Evolutionary conservation across 148 eudicot species (phyloP), one percentile per base, ranked within the genome.

Genomic region (Diospyros lotus): DNA sequence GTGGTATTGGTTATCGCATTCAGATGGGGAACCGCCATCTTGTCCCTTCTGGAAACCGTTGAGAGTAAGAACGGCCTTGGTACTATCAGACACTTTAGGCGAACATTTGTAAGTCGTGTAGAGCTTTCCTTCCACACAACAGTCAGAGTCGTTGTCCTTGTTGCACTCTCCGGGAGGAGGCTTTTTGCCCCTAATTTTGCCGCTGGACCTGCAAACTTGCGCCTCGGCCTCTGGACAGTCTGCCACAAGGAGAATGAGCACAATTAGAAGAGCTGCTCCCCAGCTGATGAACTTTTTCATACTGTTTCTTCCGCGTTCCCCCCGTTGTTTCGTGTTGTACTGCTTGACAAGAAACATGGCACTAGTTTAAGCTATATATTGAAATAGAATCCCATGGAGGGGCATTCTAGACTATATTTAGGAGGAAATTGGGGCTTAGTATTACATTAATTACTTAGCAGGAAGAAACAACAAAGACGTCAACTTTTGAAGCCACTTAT

Each of bases 21-120:
- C 64, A n/a, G 66, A 72, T 42, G 73, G 63, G 5, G 18, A n/a
- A 6, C 64, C 75, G 43, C 53, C 75, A 8, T 58, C 75, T 1
- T 51, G 55, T 1, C 66, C 75, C 41, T 59, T 10, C 54, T 17
- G 15, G 18, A 28, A 28, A 28, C 28, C 45, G n/a, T 58, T 72
- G 15, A 72, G 18, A 3, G 75, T 72, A 15, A 72, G 9, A 7
- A 7, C 9, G 28, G 75, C 65, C 52, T 44, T 59, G 0, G 75
- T 72, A n/a, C 5, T 51, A 53, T n/a, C 4, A 28, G 28, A 28
- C 28, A 28, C 28, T 28, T 28, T 28, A 28, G 75, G 66, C 13
- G 75, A 72, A 11, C 75, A 72, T 6, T 72, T 44, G 54, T 42
- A 72, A 1, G 55, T 59, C 1, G 64, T 17, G 75, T 58, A 72